Percentiles rank a stretch among this genome's conserved stretches.
These are phyloP conservation scores for Chaetomiaceae sp. DNA, from an alignment of 2,329 filamentous ascomycete genomes.

Conservation along the genomic window DNA sequence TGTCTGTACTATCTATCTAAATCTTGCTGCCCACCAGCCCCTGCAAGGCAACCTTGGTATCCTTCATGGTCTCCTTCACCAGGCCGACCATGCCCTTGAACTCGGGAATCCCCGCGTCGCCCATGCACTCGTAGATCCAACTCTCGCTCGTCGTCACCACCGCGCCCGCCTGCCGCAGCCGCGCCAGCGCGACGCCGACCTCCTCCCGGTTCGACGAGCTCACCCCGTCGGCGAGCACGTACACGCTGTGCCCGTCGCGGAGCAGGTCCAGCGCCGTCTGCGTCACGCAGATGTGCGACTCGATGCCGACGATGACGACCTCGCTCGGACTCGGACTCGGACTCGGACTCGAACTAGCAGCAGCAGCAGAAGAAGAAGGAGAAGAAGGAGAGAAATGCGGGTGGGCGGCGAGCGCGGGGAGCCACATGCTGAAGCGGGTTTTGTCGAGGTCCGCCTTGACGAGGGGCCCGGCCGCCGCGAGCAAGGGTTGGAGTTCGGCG, in stretches of 20 bases:
- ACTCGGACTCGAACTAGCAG: no score
- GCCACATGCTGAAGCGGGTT: constrained; percentile 83
- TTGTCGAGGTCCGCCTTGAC: constrained; percentile 64
- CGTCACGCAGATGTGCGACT: constrained; percentile 89
- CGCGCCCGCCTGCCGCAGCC: constrained; percentile 71
- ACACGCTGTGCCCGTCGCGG: constrained; percentile 70
- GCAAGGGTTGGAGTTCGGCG: constrained; percentile 57
- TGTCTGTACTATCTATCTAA: constrained; percentile 24
- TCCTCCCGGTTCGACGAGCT: constrained; percentile 83
- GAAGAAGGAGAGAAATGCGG: constrained; percentile 20
- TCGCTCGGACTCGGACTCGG: constrained; percentile 11
- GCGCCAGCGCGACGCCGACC: constrained; percentile 69
- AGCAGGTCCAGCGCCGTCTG: constrained; percentile 86
- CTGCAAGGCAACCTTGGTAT: constrained; percentile 65
- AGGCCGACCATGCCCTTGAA: constrained; percentile 71
- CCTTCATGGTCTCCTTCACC: constrained; percentile 70
- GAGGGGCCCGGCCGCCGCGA: constrained; percentile 48
- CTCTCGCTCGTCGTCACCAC: constrained; percentile 83
- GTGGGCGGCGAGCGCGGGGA: constrained; percentile 56
- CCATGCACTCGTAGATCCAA: constrained; percentile 83
- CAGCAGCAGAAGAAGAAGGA: constrained; percentile 22
- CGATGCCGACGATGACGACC: constrained; percentile 82
- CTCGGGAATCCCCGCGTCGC: constrained; percentile 67
- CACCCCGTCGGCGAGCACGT: constrained; percentile 83
- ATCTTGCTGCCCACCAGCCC: constrained; percentile 61